Evolutionary conservation across 495 filamentous ascomycete species (phyloP).

Genomic region (Cercophora sp.): DNA sequence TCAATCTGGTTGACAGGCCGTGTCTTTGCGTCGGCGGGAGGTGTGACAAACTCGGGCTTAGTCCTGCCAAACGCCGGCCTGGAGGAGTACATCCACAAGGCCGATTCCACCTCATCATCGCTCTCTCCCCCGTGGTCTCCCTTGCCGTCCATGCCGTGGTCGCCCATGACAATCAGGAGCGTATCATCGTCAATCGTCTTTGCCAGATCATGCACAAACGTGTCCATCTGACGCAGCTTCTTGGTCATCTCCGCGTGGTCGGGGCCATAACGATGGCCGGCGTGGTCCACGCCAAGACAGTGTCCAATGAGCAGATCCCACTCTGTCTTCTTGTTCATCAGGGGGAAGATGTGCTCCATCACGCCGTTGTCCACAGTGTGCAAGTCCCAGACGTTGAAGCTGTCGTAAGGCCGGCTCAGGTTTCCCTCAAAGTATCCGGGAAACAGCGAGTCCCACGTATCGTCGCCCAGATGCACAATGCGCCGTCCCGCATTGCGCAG

Average conservation of each 20-base stretch:
- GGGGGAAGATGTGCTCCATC: slow-evolving; percentile 83
- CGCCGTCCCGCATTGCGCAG: slow-evolving; percentile 73
- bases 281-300: slow-evolving; percentile 94
- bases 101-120: slow-evolving; percentile 89
- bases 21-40: slow-evolving; percentile 70
- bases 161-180: slow-evolving; percentile 90
- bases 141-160: slow-evolving; percentile 97
- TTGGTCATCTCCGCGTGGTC: slow-evolving; percentile 86
- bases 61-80: slow-evolving; percentile 75
- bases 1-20: slow-evolving; percentile 92
- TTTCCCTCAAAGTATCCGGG: slow-evolving; percentile 85
- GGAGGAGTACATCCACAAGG: slow-evolving; percentile 97
- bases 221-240: slow-evolving; percentile 90
- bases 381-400: slow-evolving; percentile 96
- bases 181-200: slow-evolving; percentile 76
- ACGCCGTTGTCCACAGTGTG: slow-evolving; percentile 97
- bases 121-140: slow-evolving; percentile 97
- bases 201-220: slow-evolving; percentile 67
- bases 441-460: slow-evolving; percentile 92
- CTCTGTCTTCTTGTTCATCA: slow-evolving; percentile 62
- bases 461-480: slow-evolving; percentile 90
- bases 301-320: slow-evolving; percentile 96
- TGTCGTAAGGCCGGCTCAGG: slow-evolving; percentile 83
- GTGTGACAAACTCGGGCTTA: slow-evolving; percentile 52
- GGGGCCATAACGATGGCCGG: slow-evolving; percentile 92